Percentiles rank a stretch among this genome's conserved stretches.
phyloP scores from a whole-genome alignment of 306 rosid genomes.

The Prunus dulcis region DNA sequence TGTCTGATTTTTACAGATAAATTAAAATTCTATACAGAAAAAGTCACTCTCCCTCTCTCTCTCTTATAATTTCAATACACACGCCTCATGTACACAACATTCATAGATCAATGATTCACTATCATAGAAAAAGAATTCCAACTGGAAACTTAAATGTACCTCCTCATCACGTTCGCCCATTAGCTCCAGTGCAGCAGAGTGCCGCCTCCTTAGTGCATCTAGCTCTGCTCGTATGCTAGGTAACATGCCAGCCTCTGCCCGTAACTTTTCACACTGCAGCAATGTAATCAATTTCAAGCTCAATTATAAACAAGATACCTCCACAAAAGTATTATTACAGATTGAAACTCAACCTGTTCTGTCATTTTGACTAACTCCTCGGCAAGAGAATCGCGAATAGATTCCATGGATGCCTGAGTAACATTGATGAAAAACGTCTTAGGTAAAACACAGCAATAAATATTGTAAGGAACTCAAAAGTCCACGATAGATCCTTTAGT shows the following conservation, averaged over 20 bases:
- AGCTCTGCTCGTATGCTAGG: constrained; percentile 93
- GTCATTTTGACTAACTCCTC: constrained; percentile 98
- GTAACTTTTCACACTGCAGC: constrained; percentile 87
- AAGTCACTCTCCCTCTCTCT: background rate
- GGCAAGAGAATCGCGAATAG: constrained; percentile 96
- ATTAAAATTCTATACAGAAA: background rate
- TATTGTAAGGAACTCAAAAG: background rate
- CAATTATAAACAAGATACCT: constrained; percentile 8
- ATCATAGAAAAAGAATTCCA: background rate
- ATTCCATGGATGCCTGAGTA: constrained; percentile 80
- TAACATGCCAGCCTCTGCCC: constrained; percentile 66
- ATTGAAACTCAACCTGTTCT: constrained; percentile 56
- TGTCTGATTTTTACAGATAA: background rate
- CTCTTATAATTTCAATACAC: background rate
- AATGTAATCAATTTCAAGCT: constrained; percentile 18
- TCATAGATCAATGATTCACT: background rate
- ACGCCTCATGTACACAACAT: background rate
- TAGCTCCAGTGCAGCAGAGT: constrained; percentile 94
- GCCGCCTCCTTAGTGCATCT: constrained; percentile 93
- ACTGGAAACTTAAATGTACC: constrained; percentile 43
- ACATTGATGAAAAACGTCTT: constrained; percentile 10
- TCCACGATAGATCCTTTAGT: background rate
- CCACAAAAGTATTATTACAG: background rate
- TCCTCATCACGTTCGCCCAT: constrained; percentile 99
- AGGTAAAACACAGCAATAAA: constrained; percentile 9